Evolutionary conservation across 2,329 filamentous ascomycete species (phyloP), one percentile per base, ranked within the genome.

Genomic region (Clonostachys chloroleuca): DNA sequence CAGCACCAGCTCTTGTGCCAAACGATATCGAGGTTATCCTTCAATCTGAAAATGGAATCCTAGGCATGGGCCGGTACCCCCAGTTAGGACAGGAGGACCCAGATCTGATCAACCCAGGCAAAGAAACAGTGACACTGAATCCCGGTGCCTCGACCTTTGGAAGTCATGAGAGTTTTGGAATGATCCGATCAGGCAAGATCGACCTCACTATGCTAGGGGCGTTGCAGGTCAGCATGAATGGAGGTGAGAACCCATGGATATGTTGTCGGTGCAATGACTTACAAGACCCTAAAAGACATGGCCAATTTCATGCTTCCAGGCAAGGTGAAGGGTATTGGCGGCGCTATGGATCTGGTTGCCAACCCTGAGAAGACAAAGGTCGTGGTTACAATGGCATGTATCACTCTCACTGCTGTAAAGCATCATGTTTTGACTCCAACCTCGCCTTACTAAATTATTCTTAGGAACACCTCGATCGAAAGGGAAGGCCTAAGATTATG

Each of bases 271-370:
- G 20, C 20, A 20, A 20, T 20, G 20, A 20, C 20, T 20, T 5
- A 20, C 5, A 20, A 20, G 20, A 20, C 20, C 20, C 20, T 20
- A 5, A 20, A 20, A 20, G 89, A 95, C 61, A 68, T 95, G 46
- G 89, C 89, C 43, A 94, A 94, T 68, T 95, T 89, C 74, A 94
- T 94, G 86, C 87, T 95, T 52, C 89, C 89, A 0, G 89, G 89
- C 20, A 92, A 92, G 67, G 81, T 89, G 12, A 94, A 94, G 75
- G 89, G 89, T n/a, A 94, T 95, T 84, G 89, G 89, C 51, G 84
- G 84, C 30, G 84, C 84, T 16, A 88, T 88, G 84, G 84, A 88
- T 60, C 69, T 88, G 8, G 83, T 88, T 10, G 84, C 81, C 36
- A 87, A 87, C 64, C 84, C 84, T 1, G 81, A 86, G 54, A 74